These are phyloP conservation scores for Pleurotus giganteus DNA, from an alignment of 768 basidiomycete genomes.

Conservation along the genomic window DNA sequence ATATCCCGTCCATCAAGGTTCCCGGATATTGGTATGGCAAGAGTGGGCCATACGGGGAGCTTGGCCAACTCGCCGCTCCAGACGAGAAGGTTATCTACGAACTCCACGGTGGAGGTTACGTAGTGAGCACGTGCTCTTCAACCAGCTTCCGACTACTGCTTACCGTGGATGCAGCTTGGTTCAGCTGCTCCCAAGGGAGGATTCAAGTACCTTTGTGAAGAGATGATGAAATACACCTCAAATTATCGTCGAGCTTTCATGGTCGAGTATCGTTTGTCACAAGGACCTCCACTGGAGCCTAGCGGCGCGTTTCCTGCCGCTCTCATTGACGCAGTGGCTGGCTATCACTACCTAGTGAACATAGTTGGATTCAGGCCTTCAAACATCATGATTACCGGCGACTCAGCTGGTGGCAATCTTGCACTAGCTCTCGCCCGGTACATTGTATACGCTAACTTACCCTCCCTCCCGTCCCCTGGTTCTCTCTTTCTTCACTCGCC, in stretches of 20 bases:
- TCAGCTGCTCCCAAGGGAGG: neutral
- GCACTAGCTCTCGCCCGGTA: slow-evolving; percentile 38
- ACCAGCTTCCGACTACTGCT: slow-evolving; percentile 18
- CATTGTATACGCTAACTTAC: slow-evolving; percentile 16
- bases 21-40: slow-evolving; percentile 36
- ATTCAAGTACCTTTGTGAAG: slow-evolving; percentile 10
- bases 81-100: slow-evolving; percentile 32
- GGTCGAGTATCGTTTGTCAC: slow-evolving; percentile 48
- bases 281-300: slow-evolving; percentile 21
- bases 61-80: slow-evolving; percentile 15
- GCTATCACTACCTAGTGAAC: slow-evolving; percentile 48
- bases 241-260: slow-evolving; percentile 25
- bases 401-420: slow-evolving; percentile 56
- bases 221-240: slow-evolving; percentile 7
- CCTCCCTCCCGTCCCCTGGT: slow-evolving; percentile 19
- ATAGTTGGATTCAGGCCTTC: slow-evolving; percentile 36
- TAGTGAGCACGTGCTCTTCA: slow-evolving; percentile 26
- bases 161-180: neutral
- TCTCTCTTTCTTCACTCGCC: slow-evolving; percentile 32
- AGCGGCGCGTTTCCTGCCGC: slow-evolving; percentile 50
- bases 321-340: slow-evolving; percentile 49
- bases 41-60: slow-evolving; percentile 7
- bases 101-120: slow-evolving; percentile 30
- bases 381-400: slow-evolving; percentile 47
- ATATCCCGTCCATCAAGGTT: slow-evolving; percentile 24